Percentiles rank a stretch among this genome's conserved stretches.
Conservation (phyloP, 805 yeast species). For the Wickerhamiella sergipiensis region DNA sequence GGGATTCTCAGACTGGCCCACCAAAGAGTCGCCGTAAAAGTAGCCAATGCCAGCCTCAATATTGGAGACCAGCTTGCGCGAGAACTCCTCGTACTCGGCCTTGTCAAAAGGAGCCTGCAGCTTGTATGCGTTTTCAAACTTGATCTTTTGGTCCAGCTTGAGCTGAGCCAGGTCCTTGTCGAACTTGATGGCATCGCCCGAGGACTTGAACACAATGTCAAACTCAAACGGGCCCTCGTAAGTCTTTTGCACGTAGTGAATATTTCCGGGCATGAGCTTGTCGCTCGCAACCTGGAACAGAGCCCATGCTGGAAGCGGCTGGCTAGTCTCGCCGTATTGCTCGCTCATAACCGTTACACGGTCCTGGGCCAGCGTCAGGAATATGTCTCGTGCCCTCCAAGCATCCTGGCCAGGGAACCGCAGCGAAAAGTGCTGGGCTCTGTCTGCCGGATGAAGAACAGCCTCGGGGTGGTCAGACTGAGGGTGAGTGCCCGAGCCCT, state of each 20-base stretch:
- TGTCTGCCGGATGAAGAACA: constrained; percentile 20
- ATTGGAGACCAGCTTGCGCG: constrained; percentile 67
- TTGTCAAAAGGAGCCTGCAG: constrained; percentile 41
- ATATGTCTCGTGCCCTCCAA: constrained; percentile 73
- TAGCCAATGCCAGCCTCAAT: constrained; percentile 83
- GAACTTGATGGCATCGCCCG: constrained; percentile 26
- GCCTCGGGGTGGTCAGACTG: constrained; percentile 38
- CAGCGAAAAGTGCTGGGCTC: constrained; percentile 53
- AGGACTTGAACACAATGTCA: constrained; percentile 46
- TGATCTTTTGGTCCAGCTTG: constrained; percentile 29
- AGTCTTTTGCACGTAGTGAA: constrained; percentile 66
- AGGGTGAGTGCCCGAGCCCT: constrained; percentile 32
- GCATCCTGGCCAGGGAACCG: constrained; percentile 54
- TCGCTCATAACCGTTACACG: constrained; percentile 38
- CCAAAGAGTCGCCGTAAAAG: constrained; percentile 69
- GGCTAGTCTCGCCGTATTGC: constrained; percentile 20
- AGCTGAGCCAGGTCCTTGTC: constrained; percentile 23
- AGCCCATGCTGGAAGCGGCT: constrained; percentile 29
- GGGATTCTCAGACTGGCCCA: constrained; percentile 53
- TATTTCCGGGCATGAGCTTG: constrained; percentile 52
- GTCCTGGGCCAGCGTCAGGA: constrained; percentile 54
- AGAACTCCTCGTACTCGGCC: constrained; percentile 39
- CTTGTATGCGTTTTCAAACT: constrained; percentile 6
- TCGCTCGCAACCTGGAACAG: constrained; percentile 44
- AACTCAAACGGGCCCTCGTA: constrained; percentile 67